Base-by-base conservation (phyloP, 1,284 basidiomycete genomes). In the Stygiomarasmius scandens region DNA sequence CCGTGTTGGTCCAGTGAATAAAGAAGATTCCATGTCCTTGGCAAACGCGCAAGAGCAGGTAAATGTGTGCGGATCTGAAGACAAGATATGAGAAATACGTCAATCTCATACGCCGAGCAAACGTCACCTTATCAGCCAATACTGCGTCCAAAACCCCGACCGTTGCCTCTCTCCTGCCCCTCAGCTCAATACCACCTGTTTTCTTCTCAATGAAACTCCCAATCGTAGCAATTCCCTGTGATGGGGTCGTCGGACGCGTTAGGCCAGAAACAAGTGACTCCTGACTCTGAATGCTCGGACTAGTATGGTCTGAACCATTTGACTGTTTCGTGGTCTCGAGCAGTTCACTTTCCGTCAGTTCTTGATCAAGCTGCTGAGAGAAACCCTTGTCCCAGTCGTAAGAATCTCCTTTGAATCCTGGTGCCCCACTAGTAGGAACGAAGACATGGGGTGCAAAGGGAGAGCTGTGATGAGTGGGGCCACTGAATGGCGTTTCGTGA, bases 1-100 rank as follows among this genome's bases (percentile, higher is more conserved):
- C 96, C 96, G 63, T 98, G 93, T 69, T 98, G 95, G 67, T 99
- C 96, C 16, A 97, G 78, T 10, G 93, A 96, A 74, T 98, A 98
- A 1, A 98, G 74, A 2, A 98, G 78, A 0, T 83, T 84, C 96
- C 96, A 98, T n/a, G 80, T 76, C 5, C 81, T 79, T 0, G 91
- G 83, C 3, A 98, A 82, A 3, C 92, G 87, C 16, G 89, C 82
- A 16, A 97, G 81, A 0, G 94, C 86, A 0, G 96, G 93, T 1
- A 98, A 77, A 60, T 86, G 77, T 0, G 83, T 73, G 0, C 90
- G 85, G 9, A 95, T 74, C 92, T 95, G 58, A 6, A 12, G 29
- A 5, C 5, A 32, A 32, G 29, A 43, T 25, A 38, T 27, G 16
- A 50, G 32, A 34, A 43, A n/a, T 19, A 53, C 6, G 25, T 32